A percentile compares a stretch with the other conserved stretches of the same genome.
phyloP scores from a whole-genome alignment of 352 stramenopile species.

The Phytophthora hybrid region DNA sequence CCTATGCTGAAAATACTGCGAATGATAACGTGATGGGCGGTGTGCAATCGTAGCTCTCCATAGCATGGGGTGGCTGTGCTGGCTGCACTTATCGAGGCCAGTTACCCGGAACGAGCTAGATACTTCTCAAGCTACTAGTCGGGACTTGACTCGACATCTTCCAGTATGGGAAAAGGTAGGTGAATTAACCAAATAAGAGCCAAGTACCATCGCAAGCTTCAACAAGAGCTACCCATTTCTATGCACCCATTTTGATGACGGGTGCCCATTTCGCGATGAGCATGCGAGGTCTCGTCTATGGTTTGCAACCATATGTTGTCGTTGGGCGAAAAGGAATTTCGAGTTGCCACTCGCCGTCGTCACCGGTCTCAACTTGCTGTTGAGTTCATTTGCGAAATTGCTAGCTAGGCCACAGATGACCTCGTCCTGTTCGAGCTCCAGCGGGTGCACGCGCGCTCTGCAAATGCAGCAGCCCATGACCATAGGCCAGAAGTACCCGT shows the following conservation, averaged over 20 bases:
- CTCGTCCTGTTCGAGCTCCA: slow-evolving; percentile 19
- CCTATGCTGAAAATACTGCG: neutral
- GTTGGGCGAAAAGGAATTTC: too few relatives aligned
- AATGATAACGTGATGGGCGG: neutral
- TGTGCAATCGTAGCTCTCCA: neutral
- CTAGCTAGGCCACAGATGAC: slow-evolving; percentile 24
- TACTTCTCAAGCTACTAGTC: too few relatives aligned
- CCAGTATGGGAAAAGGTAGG: too few relatives aligned
- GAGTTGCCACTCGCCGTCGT: too few relatives aligned
- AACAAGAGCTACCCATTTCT: neutral
- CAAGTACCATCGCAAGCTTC: neutral
- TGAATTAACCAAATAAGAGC: too few relatives aligned
- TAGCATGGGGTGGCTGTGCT: neutral
- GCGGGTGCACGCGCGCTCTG: slow-evolving; percentile 17
- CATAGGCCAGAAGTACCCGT: slow-evolving; percentile 36
- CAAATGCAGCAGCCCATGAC: slow-evolving; percentile 41
- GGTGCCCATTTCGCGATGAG: neutral
- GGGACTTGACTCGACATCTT: too few relatives aligned
- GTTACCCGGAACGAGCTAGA: too few relatives aligned
- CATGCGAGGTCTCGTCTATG: slow-evolving; percentile 1
- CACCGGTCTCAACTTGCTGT: too few relatives aligned
- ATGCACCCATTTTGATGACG: neutral
- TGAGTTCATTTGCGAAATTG: slow-evolving; percentile 31
- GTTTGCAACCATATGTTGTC: neutral
- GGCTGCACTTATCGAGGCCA: neutral